Evolutionary conservation across 371 early-diverging fungal genomes (phyloP), one percentile per base, ranked within the genome.

Genomic region (Mortierella sp.): DNA sequence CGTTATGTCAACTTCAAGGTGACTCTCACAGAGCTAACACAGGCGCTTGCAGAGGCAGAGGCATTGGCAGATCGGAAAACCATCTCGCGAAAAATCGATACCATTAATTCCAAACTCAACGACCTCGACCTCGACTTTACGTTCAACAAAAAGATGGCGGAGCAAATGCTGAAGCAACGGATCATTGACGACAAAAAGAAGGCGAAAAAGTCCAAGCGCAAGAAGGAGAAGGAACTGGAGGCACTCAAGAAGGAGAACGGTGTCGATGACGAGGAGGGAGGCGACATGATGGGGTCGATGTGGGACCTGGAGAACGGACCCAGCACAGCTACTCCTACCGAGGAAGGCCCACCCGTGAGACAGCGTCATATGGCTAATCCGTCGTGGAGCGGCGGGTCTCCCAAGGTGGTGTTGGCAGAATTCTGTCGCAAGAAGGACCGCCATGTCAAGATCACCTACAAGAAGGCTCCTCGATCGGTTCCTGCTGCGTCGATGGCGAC

Each of bases 51-150:
- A 31, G 88, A 87, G 53, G 75, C 82, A 50, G 87, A 86, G 24
- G 76, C 80, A 34, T 76, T 79, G 9, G 81, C 89, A 26, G 89
- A 91, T 73, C 78, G 82, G 4, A 79, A 79, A n/a, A 69, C 72
- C 4, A 69, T 91, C 21, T 88, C 88, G 28, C 86, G 89, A 24
- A 87, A 87, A 9, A 87, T 92, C 21, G 87, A 87, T 5, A 82
- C 88, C 13, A 31, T 93, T n/a, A 91, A 94, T 26, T 85, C 89
- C 43, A 80, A 75, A 3, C 48, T 92, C 57, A 81, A 79, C 19
- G 88, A 88, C 34, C 73, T 91, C 26, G 92, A 92, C 70, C 80
- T 83, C 26, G 90, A 90, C 72, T 90, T 90, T 87, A 89, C 89
- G 24, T 92, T 88, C 71, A 88, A 90, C 77, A 88, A 88, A 53